A percentile compares a stretch with the other conserved stretches of the same genome.
Evolutionary conservation across 1,139 yeast genomes (phyloP).

Genomic region (Ogataea hybrid): DNA sequence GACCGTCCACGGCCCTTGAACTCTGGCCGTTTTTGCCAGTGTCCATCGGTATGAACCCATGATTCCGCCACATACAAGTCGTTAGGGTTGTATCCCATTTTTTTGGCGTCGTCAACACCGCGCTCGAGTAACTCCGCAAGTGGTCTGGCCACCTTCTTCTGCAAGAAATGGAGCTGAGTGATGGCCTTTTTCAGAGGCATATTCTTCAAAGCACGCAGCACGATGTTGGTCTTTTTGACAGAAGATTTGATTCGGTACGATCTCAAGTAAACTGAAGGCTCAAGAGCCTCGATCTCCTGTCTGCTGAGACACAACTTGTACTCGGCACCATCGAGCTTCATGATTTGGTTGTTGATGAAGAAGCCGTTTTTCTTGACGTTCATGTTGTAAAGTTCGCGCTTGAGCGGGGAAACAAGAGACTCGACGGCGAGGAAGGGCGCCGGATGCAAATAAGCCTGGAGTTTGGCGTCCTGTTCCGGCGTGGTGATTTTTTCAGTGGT

Average conservation of each 20-base stretch:
- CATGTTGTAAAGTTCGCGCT: slow-evolving; percentile 57
- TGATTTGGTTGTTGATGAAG: slow-evolving; percentile 60
- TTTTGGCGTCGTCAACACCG: slow-evolving; percentile 69
- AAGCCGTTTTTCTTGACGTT: slow-evolving; percentile 70
- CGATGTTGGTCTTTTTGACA: slow-evolving; percentile 82
- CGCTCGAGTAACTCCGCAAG: slow-evolving; percentile 70
- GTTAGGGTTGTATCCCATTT: slow-evolving; percentile 56
- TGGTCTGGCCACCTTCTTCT: slow-evolving; percentile 77
- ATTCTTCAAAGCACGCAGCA: slow-evolving; percentile 69
- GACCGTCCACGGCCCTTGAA: slow-evolving; percentile 88
- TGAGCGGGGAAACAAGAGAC: slow-evolving; percentile 65
- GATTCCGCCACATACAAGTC: slow-evolving; percentile 72
- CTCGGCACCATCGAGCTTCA: slow-evolving; percentile 37
- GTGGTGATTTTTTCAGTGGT: not conserved
- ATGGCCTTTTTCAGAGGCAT: slow-evolving; percentile 76
- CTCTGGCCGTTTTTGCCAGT: slow-evolving; percentile 70
- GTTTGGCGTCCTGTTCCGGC: slow-evolving; percentile 32
- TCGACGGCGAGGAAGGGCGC: slow-evolving; percentile 44
- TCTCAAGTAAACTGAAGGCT: slow-evolving; percentile 77
- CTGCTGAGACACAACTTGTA: slow-evolving; percentile 58
- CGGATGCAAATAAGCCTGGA: slow-evolving; percentile 41
- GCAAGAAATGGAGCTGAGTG: slow-evolving; percentile 87
- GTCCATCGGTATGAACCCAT: slow-evolving; percentile 93
- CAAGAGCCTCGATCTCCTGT: slow-evolving; percentile 72
- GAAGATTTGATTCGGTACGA: slow-evolving; percentile 82